Evolutionary conservation across 1,139 yeast species (phyloP), one percentile per base, ranked within the genome.

Genomic region (Zygotorulaspora mrakii): DNA sequence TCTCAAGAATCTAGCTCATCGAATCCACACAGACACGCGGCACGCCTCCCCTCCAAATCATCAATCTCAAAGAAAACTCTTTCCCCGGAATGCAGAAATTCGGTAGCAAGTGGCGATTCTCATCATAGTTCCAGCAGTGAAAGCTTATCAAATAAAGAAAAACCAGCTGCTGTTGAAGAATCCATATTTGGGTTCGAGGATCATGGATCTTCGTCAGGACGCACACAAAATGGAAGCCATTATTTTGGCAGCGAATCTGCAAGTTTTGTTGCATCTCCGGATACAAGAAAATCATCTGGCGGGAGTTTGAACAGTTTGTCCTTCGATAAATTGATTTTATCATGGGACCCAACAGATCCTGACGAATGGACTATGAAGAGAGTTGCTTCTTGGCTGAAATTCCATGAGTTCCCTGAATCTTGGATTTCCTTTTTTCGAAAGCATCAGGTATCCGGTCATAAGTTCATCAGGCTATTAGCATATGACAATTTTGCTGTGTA

Each of bases 281-380:
- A 46, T 17, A 49, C 53, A 4, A 55, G 59, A 37, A 55, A 50
- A 11, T 55, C 65, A 2, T 62, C 66, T 1, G 64, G 57, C 29
- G 59, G 62, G 31, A 39, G 58, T 34, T 32, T 42, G 5, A 53
- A 50, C 28, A 53, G 50, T 16, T 35, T 55, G 20, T 49, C 60
- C 4, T 48, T 51, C 23, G 60, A 55, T 53, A 53, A 61, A 50
- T 41, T 61, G 48, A 30, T 66, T 47, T 47, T 65, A n/a, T 62
- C 69, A 2, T 68, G 72, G 71, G 66, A 66, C 35, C 69, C 69
- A 1, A 62, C 68, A 10, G 62, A 61, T 33, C 71, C 76, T 0
- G 66, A 64, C 2, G 77, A 74, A 41, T 87, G 96, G 96, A 76
- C 82, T 4, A 68, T 76, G 50, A 76, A 73, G 11, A 70, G 83